Evolutionary conservation across 306 rosid genomes (phyloP), one percentile per base, ranked within the genome.

Genomic region (Neltuma alba): DNA sequence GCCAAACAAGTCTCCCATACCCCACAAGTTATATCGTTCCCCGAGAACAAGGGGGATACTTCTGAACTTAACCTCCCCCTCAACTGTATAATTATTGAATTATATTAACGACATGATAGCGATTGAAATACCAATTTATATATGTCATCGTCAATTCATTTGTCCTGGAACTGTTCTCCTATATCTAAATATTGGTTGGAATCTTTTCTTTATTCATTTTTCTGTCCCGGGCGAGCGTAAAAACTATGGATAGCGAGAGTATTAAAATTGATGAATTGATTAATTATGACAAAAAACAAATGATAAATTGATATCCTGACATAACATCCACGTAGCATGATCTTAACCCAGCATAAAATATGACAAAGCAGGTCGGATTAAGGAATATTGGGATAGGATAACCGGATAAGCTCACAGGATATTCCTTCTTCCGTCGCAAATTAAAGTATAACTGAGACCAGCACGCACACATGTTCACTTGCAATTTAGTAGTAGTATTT

Each of bases 341-440:
- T 23, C 30, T 16, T 37, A 21, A 8, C 28, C 38, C 54, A 38
- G 6, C 41, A 16, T 8, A 30, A 70, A 67, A 78, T 41, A 28
- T 30, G 40, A 54, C 31, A 60, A 33, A 13, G 4, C 23, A 58
- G 37, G 13, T 45, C 14, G 57, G 38, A 25, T 34, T 27, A 50
- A 63, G 41, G 74, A 25, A n/a, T n/a, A n/a, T 45, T 34, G 27
- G n/a, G 64, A n/a, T n/a, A n/a, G n/a, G 45, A 27, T 12, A 48
- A 34, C 25, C 34, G 52, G 63, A 62, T 13, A 72, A 16, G 57
- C 34, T 62, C 36, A 47, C 8, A 62, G 83, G 57, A 63, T 62
- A 80, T 80, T 80, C 79, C 68, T 52, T 38, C 47, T 63, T 50
- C 37, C 41, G 13, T 42, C 52, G 33, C 36, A 13, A 14, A 14